phyloP scores from a whole-genome alignment of 2,329 filamentous ascomycete species.

The Aspergillus fructus region DNA sequence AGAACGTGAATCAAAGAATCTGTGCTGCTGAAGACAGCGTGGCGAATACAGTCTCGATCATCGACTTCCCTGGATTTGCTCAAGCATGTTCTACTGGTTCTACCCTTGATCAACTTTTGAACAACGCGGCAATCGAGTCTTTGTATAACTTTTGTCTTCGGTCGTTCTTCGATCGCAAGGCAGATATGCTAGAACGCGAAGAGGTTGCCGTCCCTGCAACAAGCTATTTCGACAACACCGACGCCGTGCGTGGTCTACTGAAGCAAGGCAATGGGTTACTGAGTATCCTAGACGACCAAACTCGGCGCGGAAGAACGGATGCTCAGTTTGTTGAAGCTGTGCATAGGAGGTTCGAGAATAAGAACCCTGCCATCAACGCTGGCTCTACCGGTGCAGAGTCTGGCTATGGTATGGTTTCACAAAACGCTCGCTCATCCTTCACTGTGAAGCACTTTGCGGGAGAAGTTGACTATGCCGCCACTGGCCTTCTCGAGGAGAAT shows the following conservation, averaged over 20 bases:
- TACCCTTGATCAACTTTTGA: conserved; percentile 85
- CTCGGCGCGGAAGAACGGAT: conserved; percentile 82
- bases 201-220: conserved; percentile 87
- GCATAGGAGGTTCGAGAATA: conserved; percentile 89
- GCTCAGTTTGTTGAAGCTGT: conserved; percentile 87
- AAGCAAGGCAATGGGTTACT: conserved; percentile 91
- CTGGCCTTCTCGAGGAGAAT: conserved; percentile 88
- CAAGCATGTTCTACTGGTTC: conserved; percentile 81
- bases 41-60: conserved; percentile 88
- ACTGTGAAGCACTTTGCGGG: conserved; percentile 94
- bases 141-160: conserved; percentile 92
- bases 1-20: conserved; percentile 84
- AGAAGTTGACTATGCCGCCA: conserved; percentile 89
- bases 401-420: conserved; percentile 85
- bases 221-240: conserved; percentile 97
- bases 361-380: conserved; percentile 85
- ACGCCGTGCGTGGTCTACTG: conserved; percentile 85
- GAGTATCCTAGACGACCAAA: conserved; percentile 95
- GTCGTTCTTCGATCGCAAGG: conserved; percentile 93
- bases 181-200: conserved; percentile 89
- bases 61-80: conserved; percentile 95
- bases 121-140: conserved; percentile 88
- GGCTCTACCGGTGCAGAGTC: conserved; percentile 71
- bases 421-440: conserved; percentile 77
- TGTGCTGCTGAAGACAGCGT: conserved; percentile 86